phyloP scores from a whole-genome alignment of 306 rosid genomes.

The Glycine soja region DNA sequence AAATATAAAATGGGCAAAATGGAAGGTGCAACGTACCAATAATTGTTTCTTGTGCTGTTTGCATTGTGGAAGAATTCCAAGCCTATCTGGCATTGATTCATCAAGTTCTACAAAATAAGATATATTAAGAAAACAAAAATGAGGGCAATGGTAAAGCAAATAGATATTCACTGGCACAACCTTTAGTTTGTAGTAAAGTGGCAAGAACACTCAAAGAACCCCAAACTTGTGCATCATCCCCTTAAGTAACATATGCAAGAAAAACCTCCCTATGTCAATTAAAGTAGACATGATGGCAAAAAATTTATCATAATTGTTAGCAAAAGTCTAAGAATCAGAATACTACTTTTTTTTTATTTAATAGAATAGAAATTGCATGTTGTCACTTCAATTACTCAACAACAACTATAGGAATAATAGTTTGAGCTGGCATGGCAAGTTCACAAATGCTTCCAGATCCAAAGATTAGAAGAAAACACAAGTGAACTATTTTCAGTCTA shows the following conservation, averaged over 20 bases:
- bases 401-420: neutral
- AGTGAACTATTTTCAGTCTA: neutral
- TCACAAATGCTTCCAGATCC: constrained; percentile 21
- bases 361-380: constrained; percentile 14
- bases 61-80: constrained; percentile 96
- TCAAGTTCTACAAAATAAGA: constrained; percentile 71
- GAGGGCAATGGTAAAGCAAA: constrained; percentile 37
- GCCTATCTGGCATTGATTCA: constrained; percentile 87
- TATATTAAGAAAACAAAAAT: constrained; percentile 47
- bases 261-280: constrained; percentile 70
- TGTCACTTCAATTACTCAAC: constrained; percentile 8
- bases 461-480: constrained; percentile 33
- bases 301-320: constrained; percentile 6
- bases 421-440: constrained; percentile 18
- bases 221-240: constrained; percentile 74
- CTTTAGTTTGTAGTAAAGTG: constrained; percentile 92
- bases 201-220: constrained; percentile 86
- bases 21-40: constrained; percentile 63
- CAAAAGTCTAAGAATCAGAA: constrained; percentile 28
- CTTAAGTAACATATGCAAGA: constrained; percentile 72
- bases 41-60: constrained; percentile 86
- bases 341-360: neutral
- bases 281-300: constrained; percentile 28
- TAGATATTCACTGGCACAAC: constrained; percentile 52
- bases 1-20: constrained; percentile 32